Conservation (phyloP, 2,329 filamentous ascomycete genomes). For the Boeremia lycopersici region DNA sequence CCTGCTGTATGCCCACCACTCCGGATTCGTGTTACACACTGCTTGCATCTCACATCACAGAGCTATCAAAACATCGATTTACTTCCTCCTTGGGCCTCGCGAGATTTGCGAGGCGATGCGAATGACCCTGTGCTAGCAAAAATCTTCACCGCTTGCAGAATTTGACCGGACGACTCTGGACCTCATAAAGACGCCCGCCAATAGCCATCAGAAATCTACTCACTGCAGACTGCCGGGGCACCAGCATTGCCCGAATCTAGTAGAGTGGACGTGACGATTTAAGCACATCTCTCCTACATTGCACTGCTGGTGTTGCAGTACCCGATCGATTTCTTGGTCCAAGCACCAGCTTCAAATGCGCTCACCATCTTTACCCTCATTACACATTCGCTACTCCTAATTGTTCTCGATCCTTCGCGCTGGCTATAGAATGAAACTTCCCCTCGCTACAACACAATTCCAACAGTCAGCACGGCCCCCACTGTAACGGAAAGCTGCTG, state of each 20-base stretch:
- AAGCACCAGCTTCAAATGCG: constrained; percentile 3
- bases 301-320: not conserved
- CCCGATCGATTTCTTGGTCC: not conserved
- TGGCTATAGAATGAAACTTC: constrained; percentile 21
- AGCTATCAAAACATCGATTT: not conserved
- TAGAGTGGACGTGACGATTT: not conserved
- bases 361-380: constrained; percentile 6
- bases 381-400: not conserved
- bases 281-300: not conserved
- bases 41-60: constrained; percentile 15
- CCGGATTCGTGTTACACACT: constrained; percentile 14
- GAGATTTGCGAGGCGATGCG: not conserved
- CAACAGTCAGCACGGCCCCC: constrained; percentile 6
- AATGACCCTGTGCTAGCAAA: constrained; percentile 12
- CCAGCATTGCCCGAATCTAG: not conserved
- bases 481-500: constrained; percentile 23
- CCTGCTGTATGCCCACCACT: constrained; percentile 2
- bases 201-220: not conserved
- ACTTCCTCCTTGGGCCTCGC: constrained; percentile 5
- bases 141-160: constrained; percentile 19
- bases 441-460: constrained; percentile 3
- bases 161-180: constrained; percentile 14
- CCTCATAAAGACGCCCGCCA: constrained; percentile 4
- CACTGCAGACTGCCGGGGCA: constrained; percentile 3
- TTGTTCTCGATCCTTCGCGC: not conserved